phyloP scores from a whole-genome alignment of 1,284 basidiomycete species.

The Pisolithus thermaeus region DNA sequence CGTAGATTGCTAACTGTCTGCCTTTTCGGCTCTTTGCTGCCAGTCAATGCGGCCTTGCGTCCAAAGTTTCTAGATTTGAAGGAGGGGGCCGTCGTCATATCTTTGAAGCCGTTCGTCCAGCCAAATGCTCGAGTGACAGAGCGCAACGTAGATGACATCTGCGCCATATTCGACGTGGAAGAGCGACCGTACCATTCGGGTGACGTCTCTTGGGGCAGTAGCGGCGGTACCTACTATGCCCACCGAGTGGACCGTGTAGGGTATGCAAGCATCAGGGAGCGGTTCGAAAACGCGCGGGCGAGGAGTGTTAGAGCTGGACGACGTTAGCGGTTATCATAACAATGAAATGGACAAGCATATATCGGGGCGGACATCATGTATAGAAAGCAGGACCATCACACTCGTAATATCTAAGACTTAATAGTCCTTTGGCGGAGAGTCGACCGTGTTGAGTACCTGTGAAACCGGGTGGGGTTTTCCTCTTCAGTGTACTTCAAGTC shows the following conservation, averaged over 20 bases:
- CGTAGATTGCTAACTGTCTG: background rate
- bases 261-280: conserved; percentile 51
- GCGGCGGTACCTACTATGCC: conserved; percentile 62
- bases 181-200: conserved; percentile 61
- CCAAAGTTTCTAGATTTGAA: conserved; percentile 75
- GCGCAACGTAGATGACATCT: conserved; percentile 73
- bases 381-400: too few species aligned
- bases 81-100: conserved; percentile 75
- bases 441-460: too few species aligned
- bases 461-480: too few species aligned
- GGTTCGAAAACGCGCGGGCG: conserved; percentile 42
- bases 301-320: conserved; percentile 22
- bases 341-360: background rate
- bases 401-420: too few species aligned
- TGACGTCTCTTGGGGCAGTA: conserved; percentile 69
- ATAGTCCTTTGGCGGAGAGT: too few species aligned
- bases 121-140: conserved; percentile 64
- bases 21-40: background rate
- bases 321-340: conserved; percentile 7
- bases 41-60: conserved; percentile 69
- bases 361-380: too few species aligned
- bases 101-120: conserved; percentile 63
- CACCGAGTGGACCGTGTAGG: conserved; percentile 69
- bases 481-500: too few species aligned
- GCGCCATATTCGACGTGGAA: conserved; percentile 68